Conservation (phyloP, 306 rosid species). For the Heteromeles arbutifolia region DNA sequence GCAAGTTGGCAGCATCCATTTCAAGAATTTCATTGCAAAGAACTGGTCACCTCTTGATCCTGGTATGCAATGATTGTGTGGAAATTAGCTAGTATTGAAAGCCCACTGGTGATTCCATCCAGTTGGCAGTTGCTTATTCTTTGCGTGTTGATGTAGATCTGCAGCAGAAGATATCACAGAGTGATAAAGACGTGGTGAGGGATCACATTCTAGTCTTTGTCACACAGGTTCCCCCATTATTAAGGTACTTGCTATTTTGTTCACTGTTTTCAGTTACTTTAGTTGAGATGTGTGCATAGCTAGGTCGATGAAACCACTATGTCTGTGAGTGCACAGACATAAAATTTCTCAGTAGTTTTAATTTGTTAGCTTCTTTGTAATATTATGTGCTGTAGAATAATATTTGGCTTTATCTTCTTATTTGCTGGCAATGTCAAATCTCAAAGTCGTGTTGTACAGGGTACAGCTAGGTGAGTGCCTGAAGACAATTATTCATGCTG, state of each 20-base stretch:
- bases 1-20: conserved; percentile 95
- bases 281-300: not conserved
- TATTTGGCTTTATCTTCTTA: not conserved
- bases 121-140: conserved; percentile 7
- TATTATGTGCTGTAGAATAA: not conserved
- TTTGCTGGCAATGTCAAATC: not conserved
- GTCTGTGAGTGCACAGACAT: not conserved
- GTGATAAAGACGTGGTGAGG: conserved; percentile 81
- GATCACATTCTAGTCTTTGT: conserved; percentile 75
- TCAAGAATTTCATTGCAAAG: conserved; percentile 86
- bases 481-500: conserved; percentile 80
- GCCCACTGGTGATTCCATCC: not conserved
- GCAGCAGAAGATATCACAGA: conserved; percentile 58
- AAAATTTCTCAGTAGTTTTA: not conserved
- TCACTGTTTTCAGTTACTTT: not conserved
- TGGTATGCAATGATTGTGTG: conserved; percentile 35
- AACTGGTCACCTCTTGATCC: conserved; percentile 81
- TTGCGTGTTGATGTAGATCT: conserved; percentile 43
- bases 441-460: conserved; percentile 37
- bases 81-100: conserved; percentile 3
- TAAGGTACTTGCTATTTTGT: conserved; percentile 48
- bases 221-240: conserved; percentile 74
- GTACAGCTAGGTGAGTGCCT: conserved; percentile 94
- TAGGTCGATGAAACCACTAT: not conserved
- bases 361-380: not conserved